Conservation (phyloP, 73 alveolate species). For the Paraurostyla sp. region DNA sequence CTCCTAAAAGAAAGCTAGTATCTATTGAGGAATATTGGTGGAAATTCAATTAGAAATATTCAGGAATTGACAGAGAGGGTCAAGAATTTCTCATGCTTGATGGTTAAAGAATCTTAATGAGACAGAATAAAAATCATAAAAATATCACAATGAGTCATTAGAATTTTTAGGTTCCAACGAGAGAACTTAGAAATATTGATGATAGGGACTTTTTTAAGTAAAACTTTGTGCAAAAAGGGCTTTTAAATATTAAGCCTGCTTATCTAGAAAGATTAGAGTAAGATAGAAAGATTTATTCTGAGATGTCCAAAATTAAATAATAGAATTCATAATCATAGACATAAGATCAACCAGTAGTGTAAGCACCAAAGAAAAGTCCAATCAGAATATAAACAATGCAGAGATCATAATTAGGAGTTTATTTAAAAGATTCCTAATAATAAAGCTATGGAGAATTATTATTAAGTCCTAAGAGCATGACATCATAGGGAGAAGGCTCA, state of each 20-base stretch:
- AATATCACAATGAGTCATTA: constrained; percentile 1
- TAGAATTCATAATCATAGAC: neutral
- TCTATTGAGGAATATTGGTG: constrained; percentile 8
- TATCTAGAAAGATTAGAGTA: neutral
- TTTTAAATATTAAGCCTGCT: neutral
- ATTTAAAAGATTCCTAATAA: too few species aligned
- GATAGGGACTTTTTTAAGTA: neutral
- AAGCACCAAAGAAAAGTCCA: too few species aligned
- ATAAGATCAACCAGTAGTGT: too few species aligned
- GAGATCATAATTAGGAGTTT: too few species aligned
- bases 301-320: neutral
- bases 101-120: constrained; percentile 1
- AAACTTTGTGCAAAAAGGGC: neutral
- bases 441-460: too few species aligned
- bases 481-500: too few species aligned
- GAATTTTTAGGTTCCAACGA: neutral
- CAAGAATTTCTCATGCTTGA: neutral
- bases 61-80: neutral
- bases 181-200: neutral
- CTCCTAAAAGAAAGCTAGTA: neutral
- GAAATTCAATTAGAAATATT: neutral
- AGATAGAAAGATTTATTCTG: neutral
- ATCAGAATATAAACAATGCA: too few species aligned
- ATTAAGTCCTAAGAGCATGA: too few species aligned
- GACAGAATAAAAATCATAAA: neutral